Evolutionary conservation across 257 asterid genomes (phyloP).

Genomic region (Solanum paucissectum): DNA sequence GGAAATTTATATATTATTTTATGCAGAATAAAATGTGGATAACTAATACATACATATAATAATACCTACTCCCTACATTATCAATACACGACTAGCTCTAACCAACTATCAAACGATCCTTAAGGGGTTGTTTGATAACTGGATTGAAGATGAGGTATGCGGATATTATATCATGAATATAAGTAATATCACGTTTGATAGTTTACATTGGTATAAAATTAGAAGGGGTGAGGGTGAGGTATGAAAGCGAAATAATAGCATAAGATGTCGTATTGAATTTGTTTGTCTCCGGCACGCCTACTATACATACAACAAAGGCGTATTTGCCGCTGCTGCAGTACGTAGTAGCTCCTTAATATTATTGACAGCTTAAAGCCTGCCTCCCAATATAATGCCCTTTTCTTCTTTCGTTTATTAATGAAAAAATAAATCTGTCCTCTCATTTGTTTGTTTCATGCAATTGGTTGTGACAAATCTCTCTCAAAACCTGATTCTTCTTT

Average conservation of each 20-base stretch:
- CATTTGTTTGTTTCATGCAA: not conserved
- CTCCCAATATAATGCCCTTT: not conserved
- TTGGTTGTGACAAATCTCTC: not conserved
- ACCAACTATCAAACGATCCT: not conserved
- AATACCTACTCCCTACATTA: not conserved
- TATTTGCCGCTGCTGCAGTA: slow-evolving; percentile 14
- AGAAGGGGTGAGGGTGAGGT: not conserved
- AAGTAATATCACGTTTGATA: no score
- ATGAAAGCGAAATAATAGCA: not conserved
- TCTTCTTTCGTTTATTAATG: not conserved
- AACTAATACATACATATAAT: not conserved
- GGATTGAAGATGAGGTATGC: not conserved
- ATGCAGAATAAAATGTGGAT: not conserved
- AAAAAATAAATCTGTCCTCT: not conserved
- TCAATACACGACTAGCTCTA: not conserved
- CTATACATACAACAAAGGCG: slow-evolving; percentile 1
- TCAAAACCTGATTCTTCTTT: not conserved
- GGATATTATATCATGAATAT: not conserved
- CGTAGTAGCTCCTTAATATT: not conserved
- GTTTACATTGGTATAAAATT: no score
- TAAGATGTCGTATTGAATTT: not conserved
- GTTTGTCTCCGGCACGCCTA: not conserved
- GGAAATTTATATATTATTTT: no score
- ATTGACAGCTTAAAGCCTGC: not conserved
- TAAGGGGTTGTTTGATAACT: no score